phyloP scores from a whole-genome alignment of 768 basidiomycete genomes.

The Serendipita sp. region DNA sequence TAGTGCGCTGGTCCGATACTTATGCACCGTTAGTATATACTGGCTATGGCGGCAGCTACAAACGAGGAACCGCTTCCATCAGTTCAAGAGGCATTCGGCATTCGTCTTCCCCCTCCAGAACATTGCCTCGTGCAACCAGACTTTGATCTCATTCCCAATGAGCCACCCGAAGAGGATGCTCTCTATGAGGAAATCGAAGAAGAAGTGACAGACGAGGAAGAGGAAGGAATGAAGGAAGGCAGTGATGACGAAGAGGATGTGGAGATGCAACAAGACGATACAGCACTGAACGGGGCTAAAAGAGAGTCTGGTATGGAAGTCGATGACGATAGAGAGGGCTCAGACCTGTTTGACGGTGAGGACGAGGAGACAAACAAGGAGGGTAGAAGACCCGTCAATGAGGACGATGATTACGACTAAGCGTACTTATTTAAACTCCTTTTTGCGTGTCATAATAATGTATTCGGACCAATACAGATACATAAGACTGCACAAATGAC shows the following conservation, averaged over 20 bases:
- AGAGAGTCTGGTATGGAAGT: slow-evolving; percentile 53
- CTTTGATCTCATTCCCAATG: slow-evolving; percentile 75
- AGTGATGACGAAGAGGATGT: slow-evolving; percentile 48
- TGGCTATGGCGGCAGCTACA: slow-evolving; percentile 67
- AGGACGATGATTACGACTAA: slow-evolving; percentile 77
- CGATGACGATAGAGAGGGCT: slow-evolving; percentile 55
- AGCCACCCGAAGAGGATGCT: slow-evolving; percentile 60
- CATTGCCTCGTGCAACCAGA: slow-evolving; percentile 67
- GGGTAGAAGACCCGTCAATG: slow-evolving; percentile 61
- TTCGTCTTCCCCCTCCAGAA: slow-evolving; percentile 48
- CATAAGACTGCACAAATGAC: too few relatives aligned
- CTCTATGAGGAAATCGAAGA: slow-evolving; percentile 60
- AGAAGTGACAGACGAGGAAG: slow-evolving; percentile 61
- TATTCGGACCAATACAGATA: too few relatives aligned
- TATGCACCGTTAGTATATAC: slow-evolving; percentile 36
- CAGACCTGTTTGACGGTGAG: slow-evolving; percentile 47
- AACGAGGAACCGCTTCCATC: slow-evolving; percentile 65
- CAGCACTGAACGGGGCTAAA: slow-evolving; percentile 17
- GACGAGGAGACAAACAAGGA: slow-evolving; percentile 42
- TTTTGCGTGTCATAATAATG: too few relatives aligned
- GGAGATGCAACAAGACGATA: slow-evolving; percentile 17
- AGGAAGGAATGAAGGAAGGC: slow-evolving; percentile 39
- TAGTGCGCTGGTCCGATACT: neutral
- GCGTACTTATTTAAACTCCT: neutral
- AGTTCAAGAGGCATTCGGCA: slow-evolving; percentile 78